phyloP scores from a whole-genome alignment of 2,329 filamentous ascomycete species.

The Aureobasidium pullulans region DNA sequence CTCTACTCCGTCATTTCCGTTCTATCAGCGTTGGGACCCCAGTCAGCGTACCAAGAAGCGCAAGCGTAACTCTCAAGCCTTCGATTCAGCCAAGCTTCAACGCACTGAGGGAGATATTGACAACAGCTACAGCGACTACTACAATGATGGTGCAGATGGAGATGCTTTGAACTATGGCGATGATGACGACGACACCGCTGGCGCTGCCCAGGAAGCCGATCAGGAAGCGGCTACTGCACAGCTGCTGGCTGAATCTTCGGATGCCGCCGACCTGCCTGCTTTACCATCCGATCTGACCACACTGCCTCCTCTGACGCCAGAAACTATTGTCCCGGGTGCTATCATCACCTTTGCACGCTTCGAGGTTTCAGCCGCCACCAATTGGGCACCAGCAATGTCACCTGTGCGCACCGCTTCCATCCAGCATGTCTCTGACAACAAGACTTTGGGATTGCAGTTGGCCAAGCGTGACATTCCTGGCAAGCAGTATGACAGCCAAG shows the following conservation, averaged over 20 bases:
- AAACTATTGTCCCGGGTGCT: slow-evolving; percentile 50
- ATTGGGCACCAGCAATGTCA: slow-evolving; percentile 59
- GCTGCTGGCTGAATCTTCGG: slow-evolving; percentile 22
- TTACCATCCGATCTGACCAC: slow-evolving; percentile 51
- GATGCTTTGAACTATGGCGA: slow-evolving; percentile 36
- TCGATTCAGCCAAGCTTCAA: slow-evolving; percentile 35
- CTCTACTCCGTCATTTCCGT: slow-evolving; percentile 78
- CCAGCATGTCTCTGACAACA: slow-evolving; percentile 46
- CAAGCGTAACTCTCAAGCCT: slow-evolving; percentile 24
- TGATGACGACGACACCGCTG: slow-evolving; percentile 18
- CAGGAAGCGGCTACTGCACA: slow-evolving; percentile 25
- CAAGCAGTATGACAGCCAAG: slow-evolving; percentile 59
- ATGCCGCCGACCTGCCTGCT: slow-evolving; percentile 53
- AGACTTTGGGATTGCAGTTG: slow-evolving; percentile 52
- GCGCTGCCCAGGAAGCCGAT: slow-evolving; percentile 19
- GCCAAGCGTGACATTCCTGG: slow-evolving; percentile 60
- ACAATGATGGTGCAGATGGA: slow-evolving; percentile 26
- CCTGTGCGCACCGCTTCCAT: slow-evolving; percentile 57
- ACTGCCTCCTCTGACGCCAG: slow-evolving; percentile 45
- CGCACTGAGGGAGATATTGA: slow-evolving; percentile 37
- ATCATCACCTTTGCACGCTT: slow-evolving; percentile 63
- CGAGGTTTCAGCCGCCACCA: slow-evolving; percentile 52
- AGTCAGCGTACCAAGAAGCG: slow-evolving; percentile 51
- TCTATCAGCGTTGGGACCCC: slow-evolving; percentile 75
- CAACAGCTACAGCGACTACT: slow-evolving; percentile 20